A percentile compares a stretch with the other conserved stretches of the same genome.
Conservation (phyloP, 345 rosid genomes). For the Anacardium occidentale region DNA sequence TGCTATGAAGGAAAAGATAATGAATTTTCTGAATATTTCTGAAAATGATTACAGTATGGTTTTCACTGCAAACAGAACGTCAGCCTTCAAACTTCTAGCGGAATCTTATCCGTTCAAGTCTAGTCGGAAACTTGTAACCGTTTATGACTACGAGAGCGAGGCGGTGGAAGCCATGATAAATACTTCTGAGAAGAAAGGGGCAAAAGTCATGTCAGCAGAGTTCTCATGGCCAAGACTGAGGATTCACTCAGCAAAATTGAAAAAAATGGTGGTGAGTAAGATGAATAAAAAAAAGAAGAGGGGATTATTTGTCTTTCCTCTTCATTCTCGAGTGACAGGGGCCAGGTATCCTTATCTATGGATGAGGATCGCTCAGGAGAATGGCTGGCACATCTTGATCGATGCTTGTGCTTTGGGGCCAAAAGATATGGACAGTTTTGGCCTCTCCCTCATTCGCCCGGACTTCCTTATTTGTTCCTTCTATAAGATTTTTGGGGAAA, state of each 20-base stretch:
- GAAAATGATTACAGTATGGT: constrained; percentile 82
- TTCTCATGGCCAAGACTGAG: constrained; percentile 90
- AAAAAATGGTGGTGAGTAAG: constrained; percentile 57
- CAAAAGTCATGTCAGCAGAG: constrained; percentile 66
- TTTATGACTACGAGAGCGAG: constrained; percentile 87
- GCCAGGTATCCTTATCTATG: constrained; percentile 86
- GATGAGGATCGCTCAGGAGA: constrained; percentile 88
- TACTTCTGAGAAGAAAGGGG: constrained; percentile 74
- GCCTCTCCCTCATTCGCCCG: constrained; percentile 77
- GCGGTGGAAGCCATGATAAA: constrained; percentile 69
- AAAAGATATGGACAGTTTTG: constrained; percentile 94
- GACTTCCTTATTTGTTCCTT: constrained; percentile 86
- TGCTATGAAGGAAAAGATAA: constrained; percentile 69
- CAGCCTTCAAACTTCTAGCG: constrained; percentile 89
- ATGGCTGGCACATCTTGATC: constrained; percentile 83
- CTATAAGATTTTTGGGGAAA: constrained; percentile 90
- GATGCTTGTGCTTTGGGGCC: constrained; percentile 95
- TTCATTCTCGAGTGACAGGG: constrained; percentile 86
- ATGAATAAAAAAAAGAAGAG: constrained; percentile 51
- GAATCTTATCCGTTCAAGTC: constrained; percentile 83
- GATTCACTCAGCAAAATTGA: constrained; percentile 64
- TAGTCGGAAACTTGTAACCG: constrained; percentile 60
- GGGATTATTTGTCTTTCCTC: constrained; percentile 86
- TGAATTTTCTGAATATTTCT: constrained; percentile 70
- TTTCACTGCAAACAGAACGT: constrained; percentile 80